phyloP scores from a whole-genome alignment of 805 yeast genomes.

The Kazachstania bromeliacearum region DNA sequence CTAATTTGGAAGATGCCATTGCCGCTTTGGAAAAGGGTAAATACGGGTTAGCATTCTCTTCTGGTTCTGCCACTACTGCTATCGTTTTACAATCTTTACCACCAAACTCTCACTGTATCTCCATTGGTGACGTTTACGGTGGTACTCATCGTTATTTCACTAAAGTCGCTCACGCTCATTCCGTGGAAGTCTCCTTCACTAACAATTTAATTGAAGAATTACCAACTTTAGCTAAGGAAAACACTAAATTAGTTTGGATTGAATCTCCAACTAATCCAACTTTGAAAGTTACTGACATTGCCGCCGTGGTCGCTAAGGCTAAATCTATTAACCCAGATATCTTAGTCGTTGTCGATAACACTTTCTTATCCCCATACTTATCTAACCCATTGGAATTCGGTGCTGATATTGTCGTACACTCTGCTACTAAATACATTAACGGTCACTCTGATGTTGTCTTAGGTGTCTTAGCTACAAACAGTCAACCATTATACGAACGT shows the following conservation, averaged over 20 bases:
- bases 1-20: slow-evolving; percentile 65
- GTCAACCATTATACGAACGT: slow-evolving; percentile 47
- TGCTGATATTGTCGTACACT: slow-evolving; percentile 81
- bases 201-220: slow-evolving; percentile 54
- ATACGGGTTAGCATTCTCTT: slow-evolving; percentile 65
- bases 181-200: slow-evolving; percentile 60
- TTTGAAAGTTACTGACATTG: slow-evolving; percentile 65
- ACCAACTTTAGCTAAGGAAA: slow-evolving; percentile 43
- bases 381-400: slow-evolving; percentile 78
- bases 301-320: slow-evolving; percentile 47
- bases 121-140: slow-evolving; percentile 82
- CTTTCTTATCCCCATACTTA: slow-evolving; percentile 78
- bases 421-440: slow-evolving; percentile 83
- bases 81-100: slow-evolving; percentile 65
- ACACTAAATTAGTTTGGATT: slow-evolving; percentile 75
- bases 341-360: slow-evolving; percentile 73
- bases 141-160: slow-evolving; percentile 89
- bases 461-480: slow-evolving; percentile 71
- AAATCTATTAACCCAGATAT: slow-evolving; percentile 43
- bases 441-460: slow-evolving; percentile 90
- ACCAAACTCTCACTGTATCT: slow-evolving; percentile 61
- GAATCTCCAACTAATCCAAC: slow-evolving; percentile 90
- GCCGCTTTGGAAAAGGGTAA: slow-evolving; percentile 73
- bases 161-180: slow-evolving; percentile 72
- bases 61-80: slow-evolving; percentile 85